Conservation (phyloP, 1,139 yeast species). For the Spathaspora jeffriesii region DNA sequence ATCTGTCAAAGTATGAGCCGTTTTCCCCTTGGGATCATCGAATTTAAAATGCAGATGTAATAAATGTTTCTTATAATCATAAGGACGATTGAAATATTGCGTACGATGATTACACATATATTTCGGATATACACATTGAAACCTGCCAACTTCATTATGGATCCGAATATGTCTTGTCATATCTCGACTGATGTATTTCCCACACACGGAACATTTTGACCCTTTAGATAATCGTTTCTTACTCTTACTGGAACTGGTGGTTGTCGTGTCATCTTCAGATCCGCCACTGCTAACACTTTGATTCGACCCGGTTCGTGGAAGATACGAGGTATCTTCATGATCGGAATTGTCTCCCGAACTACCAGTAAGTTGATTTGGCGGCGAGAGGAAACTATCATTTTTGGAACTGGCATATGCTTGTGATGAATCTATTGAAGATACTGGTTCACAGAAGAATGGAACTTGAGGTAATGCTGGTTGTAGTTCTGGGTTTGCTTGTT, state of each 20-base stretch:
- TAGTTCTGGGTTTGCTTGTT: neutral
- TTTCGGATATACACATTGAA: slow-evolving; percentile 46
- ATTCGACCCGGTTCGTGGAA: slow-evolving; percentile 22
- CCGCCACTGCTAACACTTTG: slow-evolving; percentile 23
- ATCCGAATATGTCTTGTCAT: slow-evolving; percentile 47
- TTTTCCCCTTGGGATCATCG: slow-evolving; percentile 44
- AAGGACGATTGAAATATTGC: slow-evolving; percentile 47
- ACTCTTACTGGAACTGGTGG: slow-evolving; percentile 11
- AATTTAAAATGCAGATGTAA: slow-evolving; percentile 46
- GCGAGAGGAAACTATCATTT: slow-evolving; percentile 3
- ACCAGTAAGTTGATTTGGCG: neutral
- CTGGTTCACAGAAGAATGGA: neutral
- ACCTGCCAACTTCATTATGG: slow-evolving; percentile 48
- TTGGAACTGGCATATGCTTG: neutral
- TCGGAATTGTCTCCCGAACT: slow-evolving; percentile 5
- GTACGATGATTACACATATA: slow-evolving; percentile 45
- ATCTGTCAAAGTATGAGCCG: slow-evolving; percentile 44
- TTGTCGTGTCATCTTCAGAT: slow-evolving; percentile 8
- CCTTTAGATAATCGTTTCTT: slow-evolving; percentile 38
- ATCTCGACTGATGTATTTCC: slow-evolving; percentile 44
- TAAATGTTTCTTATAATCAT: slow-evolving; percentile 49
- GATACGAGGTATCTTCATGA: slow-evolving; percentile 3
- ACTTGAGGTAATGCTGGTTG: neutral
- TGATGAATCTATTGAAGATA: neutral
- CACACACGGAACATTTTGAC: slow-evolving; percentile 41